Conservation (phyloP, 2,329 filamentous ascomycete species). For the Fusarium piperis region DNA sequence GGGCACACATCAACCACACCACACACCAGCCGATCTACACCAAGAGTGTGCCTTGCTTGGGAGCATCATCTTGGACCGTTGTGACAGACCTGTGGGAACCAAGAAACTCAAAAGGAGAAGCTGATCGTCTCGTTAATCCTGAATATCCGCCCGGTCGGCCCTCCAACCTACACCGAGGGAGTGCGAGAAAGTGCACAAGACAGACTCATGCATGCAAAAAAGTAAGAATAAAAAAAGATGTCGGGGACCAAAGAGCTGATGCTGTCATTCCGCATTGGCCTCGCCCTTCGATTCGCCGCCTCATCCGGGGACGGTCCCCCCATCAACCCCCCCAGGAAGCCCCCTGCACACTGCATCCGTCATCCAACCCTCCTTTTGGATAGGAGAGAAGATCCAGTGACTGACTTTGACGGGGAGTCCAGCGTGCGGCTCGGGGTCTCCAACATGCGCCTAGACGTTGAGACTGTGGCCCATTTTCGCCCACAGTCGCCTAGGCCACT, state of each 20-base stretch:
- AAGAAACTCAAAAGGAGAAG: background rate
- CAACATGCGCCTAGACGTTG: conserved; percentile 8
- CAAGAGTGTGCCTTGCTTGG: conserved; percentile 21
- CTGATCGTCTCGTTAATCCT: background rate
- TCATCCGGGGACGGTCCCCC: background rate
- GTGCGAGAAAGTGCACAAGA: background rate
- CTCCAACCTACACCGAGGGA: background rate
- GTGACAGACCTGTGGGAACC: background rate
- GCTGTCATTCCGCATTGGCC: conserved; percentile 27
- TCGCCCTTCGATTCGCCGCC: conserved; percentile 7
- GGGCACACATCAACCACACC: conserved; percentile 30
- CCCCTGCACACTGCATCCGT: conserved; percentile 25
- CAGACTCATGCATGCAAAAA: background rate
- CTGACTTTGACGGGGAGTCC: background rate
- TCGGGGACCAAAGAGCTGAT: conserved; percentile 4
- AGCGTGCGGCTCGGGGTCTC: conserved; percentile 25
- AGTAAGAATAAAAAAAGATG: background rate
- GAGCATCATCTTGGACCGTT: background rate
- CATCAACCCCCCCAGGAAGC: conserved; percentile 6
- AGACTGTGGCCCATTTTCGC: conserved; percentile 7
- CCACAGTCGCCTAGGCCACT: background rate
- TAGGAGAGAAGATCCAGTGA: background rate
- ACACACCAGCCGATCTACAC: conserved; percentile 18
- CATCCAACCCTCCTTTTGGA: conserved; percentile 8
- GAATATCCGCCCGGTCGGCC: background rate